Conservation (phyloP, 2,329 filamentous ascomycete species). For the Aspergillus sp. region DNA sequence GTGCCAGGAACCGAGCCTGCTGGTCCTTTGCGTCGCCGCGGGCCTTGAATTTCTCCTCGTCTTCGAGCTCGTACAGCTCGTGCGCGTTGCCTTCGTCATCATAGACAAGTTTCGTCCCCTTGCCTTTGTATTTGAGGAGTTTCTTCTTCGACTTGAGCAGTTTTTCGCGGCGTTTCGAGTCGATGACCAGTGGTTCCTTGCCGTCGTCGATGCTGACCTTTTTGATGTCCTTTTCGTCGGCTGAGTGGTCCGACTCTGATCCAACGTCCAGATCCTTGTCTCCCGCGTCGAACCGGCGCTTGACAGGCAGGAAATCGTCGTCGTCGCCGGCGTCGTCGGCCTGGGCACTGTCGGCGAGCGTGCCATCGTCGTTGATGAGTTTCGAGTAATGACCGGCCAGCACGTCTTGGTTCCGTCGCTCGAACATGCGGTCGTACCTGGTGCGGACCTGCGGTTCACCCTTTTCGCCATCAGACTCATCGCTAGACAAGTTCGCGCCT, state of each 20-base stretch:
- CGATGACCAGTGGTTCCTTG: slow-evolving; percentile 65
- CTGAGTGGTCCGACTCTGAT: slow-evolving; percentile 32
- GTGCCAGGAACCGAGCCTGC: slow-evolving; percentile 65
- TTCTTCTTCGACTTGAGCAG: slow-evolving; percentile 93
- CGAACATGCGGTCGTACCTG: slow-evolving; percentile 97
- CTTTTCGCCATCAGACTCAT: slow-evolving; percentile 50
- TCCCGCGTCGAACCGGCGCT: slow-evolving; percentile 69
- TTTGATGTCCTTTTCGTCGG: slow-evolving; percentile 28
- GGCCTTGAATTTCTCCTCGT: slow-evolving; percentile 68
- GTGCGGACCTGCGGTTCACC: slow-evolving; percentile 61
- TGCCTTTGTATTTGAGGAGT: slow-evolving; percentile 80
- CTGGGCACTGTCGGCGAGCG: slow-evolving; percentile 20
- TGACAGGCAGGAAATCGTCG: slow-evolving; percentile 78
- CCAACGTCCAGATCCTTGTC: slow-evolving; percentile 44
- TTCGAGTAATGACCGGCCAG: slow-evolving; percentile 89
- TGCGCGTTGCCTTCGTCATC: slow-evolving; percentile 85
- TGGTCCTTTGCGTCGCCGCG: slow-evolving; percentile 69
- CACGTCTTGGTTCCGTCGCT: slow-evolving; percentile 90
- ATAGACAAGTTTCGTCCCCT: slow-evolving; percentile 75
- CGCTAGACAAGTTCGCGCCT: slow-evolving; percentile 50
- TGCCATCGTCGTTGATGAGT: slow-evolving; percentile 58
- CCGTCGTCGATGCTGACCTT: slow-evolving; percentile 49
- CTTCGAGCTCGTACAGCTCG: slow-evolving; percentile 77
- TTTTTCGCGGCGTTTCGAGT: slow-evolving; percentile 92
- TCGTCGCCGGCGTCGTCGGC: slow-evolving; percentile 54